Evolutionary conservation across 2,329 filamentous ascomycete genomes (phyloP).

Genomic region (Calcarisporium arbuscula): DNA sequence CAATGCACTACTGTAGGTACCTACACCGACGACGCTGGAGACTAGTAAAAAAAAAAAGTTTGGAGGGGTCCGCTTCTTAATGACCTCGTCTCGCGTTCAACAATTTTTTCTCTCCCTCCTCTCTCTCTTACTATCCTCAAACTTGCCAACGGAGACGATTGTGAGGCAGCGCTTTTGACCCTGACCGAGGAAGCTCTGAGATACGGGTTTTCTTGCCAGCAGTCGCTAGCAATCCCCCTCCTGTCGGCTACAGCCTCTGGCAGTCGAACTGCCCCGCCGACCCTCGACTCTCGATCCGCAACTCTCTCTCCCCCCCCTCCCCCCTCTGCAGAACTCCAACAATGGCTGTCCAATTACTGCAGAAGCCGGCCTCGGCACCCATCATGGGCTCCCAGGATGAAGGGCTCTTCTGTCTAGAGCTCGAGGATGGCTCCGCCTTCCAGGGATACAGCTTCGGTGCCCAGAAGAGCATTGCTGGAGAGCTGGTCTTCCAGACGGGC

Average conservation of each 20-base stretch:
- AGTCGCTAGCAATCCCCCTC: slow-evolving; percentile 24
- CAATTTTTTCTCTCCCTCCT: slow-evolving; percentile 15
- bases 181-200: slow-evolving; percentile 29
- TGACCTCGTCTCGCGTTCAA: no score
- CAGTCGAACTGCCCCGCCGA: slow-evolving; percentile 23
- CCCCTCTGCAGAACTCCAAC: slow-evolving; percentile 5
- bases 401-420: slow-evolving; percentile 74
- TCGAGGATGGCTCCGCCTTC: slow-evolving; percentile 85
- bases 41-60: no score
- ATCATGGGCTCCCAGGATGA: slow-evolving; percentile 48
- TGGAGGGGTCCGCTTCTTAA: no score
- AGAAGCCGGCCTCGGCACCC: slow-evolving; percentile 58
- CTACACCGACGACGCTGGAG: no score
- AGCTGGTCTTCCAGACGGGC: slow-evolving; percentile 98
- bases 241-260: slow-evolving; percentile 13
- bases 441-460: slow-evolving; percentile 96
- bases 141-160: no score
- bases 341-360: slow-evolving; percentile 31
- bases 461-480: slow-evolving; percentile 87
- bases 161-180: slow-evolving; percentile 30
- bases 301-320: slow-evolving; percentile 6
- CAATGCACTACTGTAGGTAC: no score
- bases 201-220: slow-evolving; percentile 31
- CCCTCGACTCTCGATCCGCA: slow-evolving; percentile 5
- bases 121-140: slow-evolving; percentile 10